Evolutionary conservation across 768 basidiomycete species (phyloP), one percentile per base, ranked within the genome.

Genomic region (Leccinum sublutescens): DNA sequence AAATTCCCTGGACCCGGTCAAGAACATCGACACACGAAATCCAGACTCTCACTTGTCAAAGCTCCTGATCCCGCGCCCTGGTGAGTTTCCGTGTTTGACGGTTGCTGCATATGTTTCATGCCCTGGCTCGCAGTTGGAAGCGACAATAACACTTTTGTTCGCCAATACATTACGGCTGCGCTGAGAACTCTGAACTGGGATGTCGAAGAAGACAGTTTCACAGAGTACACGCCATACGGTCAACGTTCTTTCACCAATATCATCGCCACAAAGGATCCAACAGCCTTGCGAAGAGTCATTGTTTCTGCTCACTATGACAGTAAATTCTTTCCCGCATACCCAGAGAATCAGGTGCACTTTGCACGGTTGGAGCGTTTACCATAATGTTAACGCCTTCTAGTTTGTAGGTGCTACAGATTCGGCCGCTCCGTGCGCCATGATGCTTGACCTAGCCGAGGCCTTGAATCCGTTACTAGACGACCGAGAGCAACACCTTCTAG

Each of bases 401-500:
- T 99, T 99, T 71, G 78, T 99, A 67, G 97, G 97, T 34, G 97
- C 97, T 9, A 98, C 95, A 10, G 97, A 99, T 71, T 97, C 95
- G 1, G 97, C 95, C 6, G 94, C 93, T 34, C 87, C 97, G 2
- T 98, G 95, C 64, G 93, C 95, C 4, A 87, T 98, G 75, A 82
- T 99, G 78, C 83, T 98, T 29, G 95, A 98, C 74, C 77, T 98
- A 15, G 97, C 95, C 0, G 91, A 95, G 74, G 76, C 89, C 5
- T 75, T 98, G 40, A 84, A 91, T 60, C 85, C 85, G 0, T 75
- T 95, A 43, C 74, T 98, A 17, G 80, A 89, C 34, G 76, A 79
- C 12, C 81, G 88, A 23, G 76, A 80, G 48, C 76, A 80, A 56
- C 79, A 83, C 31, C 62, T 89, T 6, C 80, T 84, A 31, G 78